Percentiles rank a stretch among this genome's conserved stretches.
phyloP scores from a whole-genome alignment of 805 yeast species.

The Wickerhamomyces xylosicus region DNA sequence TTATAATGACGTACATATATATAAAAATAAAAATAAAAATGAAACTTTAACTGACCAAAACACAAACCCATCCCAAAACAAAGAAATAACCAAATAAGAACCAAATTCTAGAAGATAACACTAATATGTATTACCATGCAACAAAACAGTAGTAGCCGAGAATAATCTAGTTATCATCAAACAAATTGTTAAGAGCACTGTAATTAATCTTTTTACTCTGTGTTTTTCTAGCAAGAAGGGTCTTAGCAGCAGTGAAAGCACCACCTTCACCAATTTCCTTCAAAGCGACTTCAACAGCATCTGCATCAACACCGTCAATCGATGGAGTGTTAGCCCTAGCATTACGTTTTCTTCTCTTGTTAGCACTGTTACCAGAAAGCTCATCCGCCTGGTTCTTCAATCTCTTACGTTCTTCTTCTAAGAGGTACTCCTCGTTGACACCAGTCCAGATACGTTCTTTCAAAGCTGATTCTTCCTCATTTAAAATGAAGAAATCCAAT shows the following conservation, averaged over 20 bases:
- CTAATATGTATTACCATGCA: background rate
- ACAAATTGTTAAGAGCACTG: slow-evolving; percentile 55
- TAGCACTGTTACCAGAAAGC: slow-evolving; percentile 63
- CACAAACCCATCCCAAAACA: slow-evolving; percentile 16
- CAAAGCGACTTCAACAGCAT: slow-evolving; percentile 30
- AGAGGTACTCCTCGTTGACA: slow-evolving; percentile 72
- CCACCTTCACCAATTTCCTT: slow-evolving; percentile 33
- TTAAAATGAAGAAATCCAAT: slow-evolving; percentile 46
- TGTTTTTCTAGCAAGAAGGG: slow-evolving; percentile 63
- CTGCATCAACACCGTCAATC: slow-evolving; percentile 23
- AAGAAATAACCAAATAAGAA: background rate
- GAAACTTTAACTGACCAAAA: too few relatives aligned
- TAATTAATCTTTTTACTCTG: slow-evolving; percentile 89
- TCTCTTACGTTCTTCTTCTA: slow-evolving; percentile 78
- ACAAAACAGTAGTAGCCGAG: background rate
- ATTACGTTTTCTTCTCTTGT: slow-evolving; percentile 35
- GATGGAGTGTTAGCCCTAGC: slow-evolving; percentile 20
- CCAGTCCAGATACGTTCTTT: slow-evolving; percentile 89
- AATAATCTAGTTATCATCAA: too few relatives aligned
- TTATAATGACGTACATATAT: too few relatives aligned
- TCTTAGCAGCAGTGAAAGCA: slow-evolving; percentile 74
- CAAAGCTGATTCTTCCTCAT: slow-evolving; percentile 56
- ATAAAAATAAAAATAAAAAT: too few relatives aligned
- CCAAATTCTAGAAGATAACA: background rate
- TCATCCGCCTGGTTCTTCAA: slow-evolving; percentile 81